Percentiles rank a stretch among this genome's conserved stretches.
These are phyloP conservation scores for Globisporangium viniferum DNA, from an alignment of 352 stramenopile species.

Conservation along the genomic window DNA sequence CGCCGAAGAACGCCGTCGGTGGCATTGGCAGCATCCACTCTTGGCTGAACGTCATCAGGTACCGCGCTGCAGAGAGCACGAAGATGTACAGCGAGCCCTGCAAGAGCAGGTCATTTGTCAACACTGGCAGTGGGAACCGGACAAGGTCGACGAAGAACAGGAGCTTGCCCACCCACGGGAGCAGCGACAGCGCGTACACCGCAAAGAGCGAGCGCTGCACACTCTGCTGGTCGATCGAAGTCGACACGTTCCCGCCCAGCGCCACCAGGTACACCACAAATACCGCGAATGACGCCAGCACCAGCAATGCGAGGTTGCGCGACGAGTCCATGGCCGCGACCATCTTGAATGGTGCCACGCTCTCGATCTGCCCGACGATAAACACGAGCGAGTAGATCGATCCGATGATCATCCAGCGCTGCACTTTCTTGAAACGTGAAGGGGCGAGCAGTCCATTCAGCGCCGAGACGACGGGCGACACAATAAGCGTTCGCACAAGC, in stretches of 20 bases:
- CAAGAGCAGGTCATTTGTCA: slow-evolving; percentile 45
- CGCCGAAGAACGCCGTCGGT: slow-evolving; percentile 72
- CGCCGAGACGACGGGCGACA: slow-evolving; percentile 33
- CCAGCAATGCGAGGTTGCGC: slow-evolving; percentile 45
- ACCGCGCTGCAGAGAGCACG: slow-evolving; percentile 39
- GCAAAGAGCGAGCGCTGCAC: slow-evolving; percentile 60
- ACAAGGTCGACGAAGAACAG: slow-evolving; percentile 52
- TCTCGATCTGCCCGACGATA: slow-evolving; percentile 34
- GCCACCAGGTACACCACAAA: slow-evolving; percentile 49
- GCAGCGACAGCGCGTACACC: slow-evolving; percentile 45
- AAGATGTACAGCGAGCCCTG: slow-evolving; percentile 37
- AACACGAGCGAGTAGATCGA: slow-evolving; percentile 36
- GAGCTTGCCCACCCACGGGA: slow-evolving; percentile 68
- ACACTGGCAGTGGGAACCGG: slow-evolving; percentile 28
- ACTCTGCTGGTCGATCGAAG: slow-evolving; percentile 45
- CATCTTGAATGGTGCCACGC: slow-evolving; percentile 24
- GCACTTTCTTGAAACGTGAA: slow-evolving; percentile 26
- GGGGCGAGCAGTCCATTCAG: slow-evolving; percentile 17
- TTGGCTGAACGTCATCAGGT: slow-evolving; percentile 44
- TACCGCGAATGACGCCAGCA: slow-evolving; percentile 39
- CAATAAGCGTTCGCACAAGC: slow-evolving; percentile 30
- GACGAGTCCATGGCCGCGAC: slow-evolving; percentile 22
- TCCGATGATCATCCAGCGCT: slow-evolving; percentile 49
- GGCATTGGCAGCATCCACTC: slow-evolving; percentile 64
- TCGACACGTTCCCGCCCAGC: slow-evolving; percentile 35